These are phyloP conservation scores for Euryodendron excelsum DNA, from an alignment of 148 eudicot species.

Conservation along the genomic window DNA sequence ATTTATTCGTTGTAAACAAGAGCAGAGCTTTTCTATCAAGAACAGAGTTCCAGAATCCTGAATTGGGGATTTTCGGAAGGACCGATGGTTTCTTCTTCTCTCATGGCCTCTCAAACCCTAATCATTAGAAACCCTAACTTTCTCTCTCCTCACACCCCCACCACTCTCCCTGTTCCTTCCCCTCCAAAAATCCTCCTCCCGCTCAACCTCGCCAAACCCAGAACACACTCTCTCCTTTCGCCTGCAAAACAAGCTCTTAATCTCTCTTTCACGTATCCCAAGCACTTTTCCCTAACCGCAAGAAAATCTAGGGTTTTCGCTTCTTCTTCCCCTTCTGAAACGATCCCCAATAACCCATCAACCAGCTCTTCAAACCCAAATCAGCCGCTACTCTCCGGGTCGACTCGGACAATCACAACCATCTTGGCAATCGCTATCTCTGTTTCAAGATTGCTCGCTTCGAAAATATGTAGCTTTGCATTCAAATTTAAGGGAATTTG, in stretches of 20 bases:
- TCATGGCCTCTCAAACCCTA: constrained; percentile 31
- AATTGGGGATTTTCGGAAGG: constrained; percentile 7
- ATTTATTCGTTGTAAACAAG: too few relatives aligned
- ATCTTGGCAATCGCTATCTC: constrained; percentile 34
- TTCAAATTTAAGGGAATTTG: constrained; percentile 23
- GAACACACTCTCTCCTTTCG: neutral
- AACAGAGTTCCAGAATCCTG: too few relatives aligned
- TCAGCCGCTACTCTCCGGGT: constrained; percentile 23
- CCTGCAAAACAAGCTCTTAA: too few relatives aligned
- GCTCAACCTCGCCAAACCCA: constrained; percentile 24
- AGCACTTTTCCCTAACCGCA: too few relatives aligned
- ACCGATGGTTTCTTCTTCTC: constrained; percentile 9
- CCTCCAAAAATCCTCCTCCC: neutral
- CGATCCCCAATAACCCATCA: neutral
- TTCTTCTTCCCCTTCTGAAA: constrained; percentile 14
- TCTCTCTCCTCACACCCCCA: constrained; percentile 3
- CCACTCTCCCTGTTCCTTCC: constrained; percentile 17
- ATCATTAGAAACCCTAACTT: constrained; percentile 18
- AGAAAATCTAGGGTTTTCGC: constrained; percentile 21
- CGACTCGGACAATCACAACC: constrained; percentile 51
- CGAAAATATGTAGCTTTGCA: constrained; percentile 18
- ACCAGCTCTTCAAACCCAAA: constrained; percentile 16
- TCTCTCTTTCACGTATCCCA: too few relatives aligned
- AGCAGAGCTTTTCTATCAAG: too few relatives aligned
- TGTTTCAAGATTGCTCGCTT: constrained; percentile 27